Conservation (phyloP, 1,139 yeast species). For the Cylindricascospora bacillispora region DNA sequence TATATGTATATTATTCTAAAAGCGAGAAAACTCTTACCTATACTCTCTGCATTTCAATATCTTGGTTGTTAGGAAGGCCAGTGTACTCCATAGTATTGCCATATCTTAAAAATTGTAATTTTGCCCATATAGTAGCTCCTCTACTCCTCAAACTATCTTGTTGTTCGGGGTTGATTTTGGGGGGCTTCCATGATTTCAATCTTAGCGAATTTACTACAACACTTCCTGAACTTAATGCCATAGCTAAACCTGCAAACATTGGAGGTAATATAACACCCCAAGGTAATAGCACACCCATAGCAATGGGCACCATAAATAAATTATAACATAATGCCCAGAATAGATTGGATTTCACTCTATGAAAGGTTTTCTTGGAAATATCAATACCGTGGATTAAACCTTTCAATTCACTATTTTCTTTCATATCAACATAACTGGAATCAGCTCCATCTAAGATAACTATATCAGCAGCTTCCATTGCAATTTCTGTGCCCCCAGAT, state of each 20-base stretch:
- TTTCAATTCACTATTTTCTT: conserved; percentile 31
- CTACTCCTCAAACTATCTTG: too few relatives aligned
- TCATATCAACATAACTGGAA: conserved; percentile 1
- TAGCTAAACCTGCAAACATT: conserved; percentile 84
- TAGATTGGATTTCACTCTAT: conserved; percentile 67
- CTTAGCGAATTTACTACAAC: conserved; percentile 73
- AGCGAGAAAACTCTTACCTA: too few relatives aligned
- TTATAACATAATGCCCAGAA: conserved; percentile 83
- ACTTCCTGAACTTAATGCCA: conserved; percentile 87
- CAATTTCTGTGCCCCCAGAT: conserved; percentile 88
- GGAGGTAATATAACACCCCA: conserved; percentile 71
- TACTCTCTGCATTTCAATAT: too few relatives aligned
- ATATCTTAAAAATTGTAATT: too few relatives aligned
- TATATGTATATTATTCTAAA: too few relatives aligned
- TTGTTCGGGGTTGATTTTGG: too few relatives aligned
- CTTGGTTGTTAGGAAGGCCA: too few relatives aligned
- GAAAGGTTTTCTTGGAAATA: conserved; percentile 58
- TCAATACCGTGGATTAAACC: conserved; percentile 67
- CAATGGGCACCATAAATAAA: conserved; percentile 80
- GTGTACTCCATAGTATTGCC: too few relatives aligned
- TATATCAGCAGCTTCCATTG: conserved; percentile 89
- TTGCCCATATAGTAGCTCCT: too few relatives aligned
- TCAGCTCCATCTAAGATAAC: conserved; percentile 41
- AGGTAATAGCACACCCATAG: conserved; percentile 83
- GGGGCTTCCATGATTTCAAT: conserved; percentile 51